Conservation (phyloP, 805 yeast species). For the Phaffomyces opuntiae region DNA sequence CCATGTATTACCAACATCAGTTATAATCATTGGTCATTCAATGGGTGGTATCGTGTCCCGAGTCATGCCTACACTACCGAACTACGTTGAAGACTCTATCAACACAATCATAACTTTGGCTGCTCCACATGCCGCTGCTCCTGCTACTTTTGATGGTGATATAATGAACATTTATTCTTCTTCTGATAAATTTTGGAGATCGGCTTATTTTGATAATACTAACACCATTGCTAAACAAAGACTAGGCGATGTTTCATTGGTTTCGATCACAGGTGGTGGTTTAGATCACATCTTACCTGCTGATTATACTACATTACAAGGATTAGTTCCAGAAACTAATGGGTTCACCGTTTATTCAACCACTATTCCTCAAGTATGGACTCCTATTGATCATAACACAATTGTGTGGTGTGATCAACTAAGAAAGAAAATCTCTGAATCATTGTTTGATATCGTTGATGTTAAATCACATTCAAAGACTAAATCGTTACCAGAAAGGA, state of each 20-base stretch:
- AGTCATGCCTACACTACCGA: slow-evolving; percentile 72
- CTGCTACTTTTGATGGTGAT: slow-evolving; percentile 90
- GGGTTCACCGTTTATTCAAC: slow-evolving; percentile 82
- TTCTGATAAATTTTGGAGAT: slow-evolving; percentile 75
- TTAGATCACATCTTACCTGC: slow-evolving; percentile 79
- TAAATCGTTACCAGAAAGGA: slow-evolving; percentile 43
- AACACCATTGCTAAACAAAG: slow-evolving; percentile 37
- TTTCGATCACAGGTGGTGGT: slow-evolving; percentile 88
- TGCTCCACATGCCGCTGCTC: slow-evolving; percentile 89
- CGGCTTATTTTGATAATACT: slow-evolving; percentile 36
- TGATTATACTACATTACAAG: slow-evolving; percentile 73
- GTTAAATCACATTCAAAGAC: slow-evolving; percentile 41
- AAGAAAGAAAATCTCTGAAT: slow-evolving; percentile 51
- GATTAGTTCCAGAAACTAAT: slow-evolving; percentile 61
- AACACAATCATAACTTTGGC: slow-evolving; percentile 82
- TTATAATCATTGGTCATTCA: slow-evolving; percentile 81
- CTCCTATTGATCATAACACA: slow-evolving; percentile 90
- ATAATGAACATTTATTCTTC: slow-evolving; percentile 65
- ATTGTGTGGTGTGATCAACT: slow-evolving; percentile 95
- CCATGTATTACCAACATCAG: slow-evolving; percentile 50
- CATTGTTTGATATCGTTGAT: slow-evolving; percentile 57
- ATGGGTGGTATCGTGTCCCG: slow-evolving; percentile 98
- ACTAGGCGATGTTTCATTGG: slow-evolving; percentile 52
- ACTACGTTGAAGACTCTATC: slow-evolving; percentile 63
- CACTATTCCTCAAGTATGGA: slow-evolving; percentile 88